Percentiles rank a stretch among this genome's conserved stretches.
phyloP scores from a whole-genome alignment of 441 rosid genomes.

The Euphorbia schlechtendalii region DNA sequence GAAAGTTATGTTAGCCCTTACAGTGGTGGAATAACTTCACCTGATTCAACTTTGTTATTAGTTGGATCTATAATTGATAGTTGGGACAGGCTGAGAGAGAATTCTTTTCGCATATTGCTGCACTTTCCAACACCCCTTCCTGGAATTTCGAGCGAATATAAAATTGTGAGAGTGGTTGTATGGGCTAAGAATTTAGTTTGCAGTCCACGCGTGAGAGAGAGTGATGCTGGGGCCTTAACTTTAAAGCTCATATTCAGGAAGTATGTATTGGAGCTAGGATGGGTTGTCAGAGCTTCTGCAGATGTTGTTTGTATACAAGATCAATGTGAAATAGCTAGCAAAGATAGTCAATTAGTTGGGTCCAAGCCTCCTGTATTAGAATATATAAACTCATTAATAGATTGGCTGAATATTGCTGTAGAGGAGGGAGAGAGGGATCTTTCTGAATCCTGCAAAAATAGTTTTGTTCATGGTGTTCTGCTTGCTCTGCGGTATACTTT shows the following conservation, averaged over 20 bases:
- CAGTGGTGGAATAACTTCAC: constrained; percentile 55
- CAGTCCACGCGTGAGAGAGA: constrained; percentile 98
- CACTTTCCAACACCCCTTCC: constrained; percentile 93
- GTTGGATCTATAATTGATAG: constrained; percentile 94
- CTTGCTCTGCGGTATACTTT: constrained; percentile 85
- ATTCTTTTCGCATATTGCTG: constrained; percentile 80
- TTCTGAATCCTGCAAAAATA: constrained; percentile 71
- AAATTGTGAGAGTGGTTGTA: constrained; percentile 55
- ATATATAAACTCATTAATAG: constrained; percentile 64
- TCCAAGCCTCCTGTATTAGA: constrained; percentile 52
- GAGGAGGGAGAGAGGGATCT: constrained; percentile 82
- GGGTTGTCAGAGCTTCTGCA: constrained; percentile 59
- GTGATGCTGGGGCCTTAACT: constrained; percentile 93
- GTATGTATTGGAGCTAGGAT: constrained; percentile 83
- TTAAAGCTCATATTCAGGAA: constrained; percentile 81
- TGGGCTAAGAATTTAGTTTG: constrained; percentile 92
- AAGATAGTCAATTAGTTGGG: constrained; percentile 25
- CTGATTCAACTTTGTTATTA: constrained; percentile 66
- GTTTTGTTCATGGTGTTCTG: constrained; percentile 93
- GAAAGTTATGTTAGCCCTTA: constrained; percentile 62
- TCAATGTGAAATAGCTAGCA: constrained; percentile 31
- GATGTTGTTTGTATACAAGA: constrained; percentile 42
- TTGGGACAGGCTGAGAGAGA: constrained; percentile 94
- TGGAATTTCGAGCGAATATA: constrained; percentile 64
- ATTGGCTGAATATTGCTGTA: constrained; percentile 71